phyloP scores from a whole-genome alignment of 192 early-diverging fungal genomes.

The Coemansia pectinata region DNA sequence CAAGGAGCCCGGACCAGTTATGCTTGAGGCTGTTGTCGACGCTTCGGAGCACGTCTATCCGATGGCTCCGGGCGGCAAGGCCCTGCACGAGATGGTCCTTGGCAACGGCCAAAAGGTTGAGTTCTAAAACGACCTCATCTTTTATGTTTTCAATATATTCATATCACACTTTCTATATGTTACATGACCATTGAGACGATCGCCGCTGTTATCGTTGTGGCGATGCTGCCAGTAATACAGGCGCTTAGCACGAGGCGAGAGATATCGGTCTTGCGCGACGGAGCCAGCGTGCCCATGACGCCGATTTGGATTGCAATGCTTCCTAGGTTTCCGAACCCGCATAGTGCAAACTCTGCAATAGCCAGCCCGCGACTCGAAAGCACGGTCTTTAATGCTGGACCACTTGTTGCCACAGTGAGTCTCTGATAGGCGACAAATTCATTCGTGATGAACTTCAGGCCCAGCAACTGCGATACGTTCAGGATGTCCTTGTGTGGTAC shows the following conservation, averaged over 20 bases:
- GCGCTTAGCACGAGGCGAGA: slow-evolving; percentile 75
- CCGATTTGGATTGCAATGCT: slow-evolving; percentile 85
- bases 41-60: slow-evolving; percentile 95
- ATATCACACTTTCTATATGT: background rate
- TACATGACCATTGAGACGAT: slow-evolving; percentile 74
- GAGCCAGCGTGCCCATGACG: slow-evolving; percentile 72
- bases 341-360: slow-evolving; percentile 75
- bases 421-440: slow-evolving; percentile 83
- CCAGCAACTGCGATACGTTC: slow-evolving; percentile 64
- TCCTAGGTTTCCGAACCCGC: slow-evolving; percentile 85
- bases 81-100: slow-evolving; percentile 84
- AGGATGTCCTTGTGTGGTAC: slow-evolving; percentile 59
- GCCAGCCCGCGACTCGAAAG: slow-evolving; percentile 55
- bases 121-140: background rate
- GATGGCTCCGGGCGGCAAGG: slow-evolving; percentile 96
- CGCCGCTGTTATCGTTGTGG: slow-evolving; percentile 77
- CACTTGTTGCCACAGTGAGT: slow-evolving; percentile 22
- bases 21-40: slow-evolving; percentile 88
- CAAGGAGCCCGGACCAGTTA: slow-evolving; percentile 76
- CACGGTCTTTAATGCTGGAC: slow-evolving; percentile 23
- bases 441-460: slow-evolving; percentile 80
- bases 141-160: background rate
- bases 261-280: slow-evolving; percentile 66
- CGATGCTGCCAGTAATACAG: slow-evolving; percentile 75
- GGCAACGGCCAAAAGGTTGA: slow-evolving; percentile 51